Evolutionary conservation across 768 basidiomycete genomes (phyloP).

Genomic region (Podaxis sp.): DNA sequence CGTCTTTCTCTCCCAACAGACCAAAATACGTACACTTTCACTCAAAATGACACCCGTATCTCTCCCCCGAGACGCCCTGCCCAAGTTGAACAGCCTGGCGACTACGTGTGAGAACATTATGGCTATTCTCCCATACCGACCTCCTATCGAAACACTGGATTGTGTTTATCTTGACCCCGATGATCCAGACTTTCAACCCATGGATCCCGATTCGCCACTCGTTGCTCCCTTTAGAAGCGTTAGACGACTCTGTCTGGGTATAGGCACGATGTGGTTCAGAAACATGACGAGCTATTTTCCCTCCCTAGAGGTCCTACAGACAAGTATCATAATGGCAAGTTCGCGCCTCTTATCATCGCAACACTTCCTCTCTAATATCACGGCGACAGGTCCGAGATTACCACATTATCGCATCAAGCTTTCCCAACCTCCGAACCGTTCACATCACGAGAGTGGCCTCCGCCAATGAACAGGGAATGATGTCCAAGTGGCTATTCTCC

Average conservation of each 20-base stretch:
- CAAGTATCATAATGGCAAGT: background rate
- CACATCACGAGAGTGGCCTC: background rate
- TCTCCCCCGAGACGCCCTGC: background rate
- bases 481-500: background rate
- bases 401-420: background rate
- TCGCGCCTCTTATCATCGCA: background rate
- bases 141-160: background rate
- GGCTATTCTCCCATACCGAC: background rate
- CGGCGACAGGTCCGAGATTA: background rate
- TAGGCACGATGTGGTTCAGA: background rate
- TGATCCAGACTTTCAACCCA: slow-evolving; percentile 1
- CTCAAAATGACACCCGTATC: slow-evolving; percentile 1
- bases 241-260: background rate
- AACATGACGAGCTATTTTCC: background rate
- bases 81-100: background rate
- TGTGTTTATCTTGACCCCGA: slow-evolving; percentile 1
- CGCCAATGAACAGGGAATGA: background rate
- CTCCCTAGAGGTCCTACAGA: slow-evolving; percentile 1
- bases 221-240: background rate
- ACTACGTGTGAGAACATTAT: background rate
- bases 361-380: background rate
- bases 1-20: background rate
- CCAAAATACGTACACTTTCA: background rate
- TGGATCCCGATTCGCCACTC: background rate
- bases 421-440: background rate